Conservation (phyloP, 768 basidiomycete genomes). For the Phanerochaete carnosa region DNA sequence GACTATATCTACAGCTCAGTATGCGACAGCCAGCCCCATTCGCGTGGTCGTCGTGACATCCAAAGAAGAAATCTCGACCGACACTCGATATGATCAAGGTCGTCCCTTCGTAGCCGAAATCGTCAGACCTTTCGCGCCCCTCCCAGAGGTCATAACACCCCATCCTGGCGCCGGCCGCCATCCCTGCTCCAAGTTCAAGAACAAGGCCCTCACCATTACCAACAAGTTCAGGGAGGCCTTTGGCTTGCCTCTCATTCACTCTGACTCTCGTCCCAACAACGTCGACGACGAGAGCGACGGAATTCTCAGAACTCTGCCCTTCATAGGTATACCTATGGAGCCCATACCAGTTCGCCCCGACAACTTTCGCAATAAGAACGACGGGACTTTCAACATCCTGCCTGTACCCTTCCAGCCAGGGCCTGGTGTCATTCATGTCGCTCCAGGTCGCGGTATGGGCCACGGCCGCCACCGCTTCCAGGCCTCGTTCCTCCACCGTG, state of each 20-base stretch:
- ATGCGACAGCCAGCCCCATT: conserved; percentile 37
- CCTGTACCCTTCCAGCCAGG: not conserved
- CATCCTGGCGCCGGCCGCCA: conserved; percentile 3
- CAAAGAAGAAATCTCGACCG: conserved; percentile 27
- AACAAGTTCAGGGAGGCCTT: conserved; percentile 12
- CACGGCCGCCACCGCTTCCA: conserved; percentile 17
- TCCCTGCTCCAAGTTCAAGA: conserved; percentile 5
- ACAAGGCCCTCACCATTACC: conserved; percentile 9
- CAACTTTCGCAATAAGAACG: too few relatives aligned
- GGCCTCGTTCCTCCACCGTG: conserved; percentile 51
- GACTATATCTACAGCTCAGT: conserved; percentile 4
- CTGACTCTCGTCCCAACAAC: not conserved
- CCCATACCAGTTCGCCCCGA: not conserved
- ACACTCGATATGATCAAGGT: conserved; percentile 38
- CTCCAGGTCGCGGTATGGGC: conserved; percentile 20
- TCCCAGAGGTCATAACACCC: not conserved
- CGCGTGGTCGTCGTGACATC: conserved; percentile 39
- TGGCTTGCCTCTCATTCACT: conserved; percentile 8
- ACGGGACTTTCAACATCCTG: too few relatives aligned
- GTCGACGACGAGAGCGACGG: too few relatives aligned
- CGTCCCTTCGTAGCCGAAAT: conserved; percentile 24
- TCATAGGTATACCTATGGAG: conserved; percentile 13
- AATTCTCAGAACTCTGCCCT: conserved; percentile 13
- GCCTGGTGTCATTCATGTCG: conserved; percentile 30
- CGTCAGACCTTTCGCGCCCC: conserved; percentile 14